Percentiles rank a stretch among this genome's conserved stretches.
These are phyloP conservation scores for Saccharomycopsis hybrid DNA, from an alignment of 1,139 yeast genomes.

Conservation along the genomic window DNA sequence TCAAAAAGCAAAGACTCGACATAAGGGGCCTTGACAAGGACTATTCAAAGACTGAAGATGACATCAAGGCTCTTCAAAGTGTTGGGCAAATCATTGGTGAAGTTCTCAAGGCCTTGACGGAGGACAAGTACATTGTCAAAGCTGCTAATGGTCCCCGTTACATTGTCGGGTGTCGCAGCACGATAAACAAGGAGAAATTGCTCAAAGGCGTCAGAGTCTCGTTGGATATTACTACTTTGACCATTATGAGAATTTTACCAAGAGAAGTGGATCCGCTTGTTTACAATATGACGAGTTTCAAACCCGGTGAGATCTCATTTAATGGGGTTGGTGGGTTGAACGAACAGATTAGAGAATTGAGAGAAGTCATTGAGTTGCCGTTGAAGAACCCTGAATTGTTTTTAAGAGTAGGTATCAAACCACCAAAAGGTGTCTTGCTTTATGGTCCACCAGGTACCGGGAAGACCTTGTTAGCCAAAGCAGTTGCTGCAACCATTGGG, in stretches of 20 bases:
- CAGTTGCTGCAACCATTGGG: slow-evolving; percentile 98
- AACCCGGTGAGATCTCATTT: slow-evolving; percentile 93
- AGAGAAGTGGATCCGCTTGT: slow-evolving; percentile 98
- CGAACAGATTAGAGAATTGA: slow-evolving; percentile 91
- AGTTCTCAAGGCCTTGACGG: slow-evolving; percentile 91
- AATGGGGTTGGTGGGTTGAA: slow-evolving; percentile 95
- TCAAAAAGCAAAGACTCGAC: slow-evolving; percentile 76
- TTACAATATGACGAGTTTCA: slow-evolving; percentile 96
- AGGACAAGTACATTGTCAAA: slow-evolving; percentile 91
- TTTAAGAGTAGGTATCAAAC: slow-evolving; percentile 92
- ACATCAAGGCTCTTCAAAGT: slow-evolving; percentile 92
- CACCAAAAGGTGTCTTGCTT: slow-evolving; percentile 94
- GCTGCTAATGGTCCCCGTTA: slow-evolving; percentile 98
- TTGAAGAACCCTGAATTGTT: slow-evolving; percentile 95
- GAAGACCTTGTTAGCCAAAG: slow-evolving; percentile 90
- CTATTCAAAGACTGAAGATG: slow-evolving; percentile 92
- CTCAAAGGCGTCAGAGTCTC: slow-evolving; percentile 96
- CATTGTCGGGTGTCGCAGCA: slow-evolving; percentile 94
- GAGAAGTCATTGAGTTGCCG: slow-evolving; percentile 97
- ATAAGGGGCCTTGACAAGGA: slow-evolving; percentile 81
- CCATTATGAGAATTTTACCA: slow-evolving; percentile 95
- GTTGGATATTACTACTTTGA: slow-evolving; percentile 93
- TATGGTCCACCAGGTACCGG: slow-evolving; percentile 99
- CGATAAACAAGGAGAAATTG: slow-evolving; percentile 75
- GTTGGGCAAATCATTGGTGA: slow-evolving; percentile 98